Evolutionary conservation across 768 basidiomycete species (phyloP).

Genomic region (Auriscalpium vulgare): DNA sequence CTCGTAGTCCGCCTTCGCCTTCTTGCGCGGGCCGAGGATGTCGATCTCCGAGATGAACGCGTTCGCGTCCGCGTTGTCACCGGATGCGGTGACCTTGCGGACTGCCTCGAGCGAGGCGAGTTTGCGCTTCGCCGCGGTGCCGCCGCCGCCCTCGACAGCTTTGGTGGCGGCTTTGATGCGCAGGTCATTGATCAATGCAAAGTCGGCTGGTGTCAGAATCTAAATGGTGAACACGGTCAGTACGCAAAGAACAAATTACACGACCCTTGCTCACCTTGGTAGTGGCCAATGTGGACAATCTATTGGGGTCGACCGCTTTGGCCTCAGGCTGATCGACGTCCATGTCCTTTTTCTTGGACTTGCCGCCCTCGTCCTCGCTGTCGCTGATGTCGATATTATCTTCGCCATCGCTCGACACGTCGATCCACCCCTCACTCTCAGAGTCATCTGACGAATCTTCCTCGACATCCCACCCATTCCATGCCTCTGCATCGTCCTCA

Average conservation of each 20-base stretch:
- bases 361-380: constrained; percentile 64
- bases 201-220: constrained; percentile 98
- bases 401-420: constrained; percentile 64
- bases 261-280: constrained; percentile 49
- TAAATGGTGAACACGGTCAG: constrained; percentile 22
- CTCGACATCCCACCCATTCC: constrained; percentile 88
- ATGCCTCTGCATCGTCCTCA: constrained; percentile 59
- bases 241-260: background rate
- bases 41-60: constrained; percentile 83
- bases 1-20: constrained; percentile 86
- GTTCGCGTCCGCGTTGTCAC: constrained; percentile 34
- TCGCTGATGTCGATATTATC: constrained; percentile 74
- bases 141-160: constrained; percentile 61
- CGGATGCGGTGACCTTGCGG: constrained; percentile 42
- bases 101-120: constrained; percentile 71
- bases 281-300: constrained; percentile 64
- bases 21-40: constrained; percentile 91
- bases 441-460: constrained; percentile 53
- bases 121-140: constrained; percentile 81
- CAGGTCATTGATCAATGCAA: constrained; percentile 84
- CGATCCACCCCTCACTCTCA: constrained; percentile 68
- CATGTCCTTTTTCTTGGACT: constrained; percentile 13
- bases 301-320: constrained; percentile 24
- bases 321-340: constrained; percentile 16
- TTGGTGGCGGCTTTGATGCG: constrained; percentile 70